Percentiles rank a stretch among this genome's conserved stretches.
Conservation (phyloP, 108 stramenopile species). For the Skeletonema menzelii region DNA sequence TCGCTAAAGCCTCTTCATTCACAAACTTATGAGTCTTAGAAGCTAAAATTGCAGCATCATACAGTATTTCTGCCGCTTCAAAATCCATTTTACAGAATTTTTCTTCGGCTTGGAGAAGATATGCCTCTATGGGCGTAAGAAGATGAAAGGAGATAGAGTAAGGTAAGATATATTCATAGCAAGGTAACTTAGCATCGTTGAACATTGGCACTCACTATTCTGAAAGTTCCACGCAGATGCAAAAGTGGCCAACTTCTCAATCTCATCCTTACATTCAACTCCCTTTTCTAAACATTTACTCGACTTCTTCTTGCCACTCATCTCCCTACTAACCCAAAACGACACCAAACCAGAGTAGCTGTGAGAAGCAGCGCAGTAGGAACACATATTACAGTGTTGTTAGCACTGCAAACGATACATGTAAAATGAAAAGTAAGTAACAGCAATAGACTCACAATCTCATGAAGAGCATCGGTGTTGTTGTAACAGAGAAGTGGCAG, state of each 20-base stretch:
- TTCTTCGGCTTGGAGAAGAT: not conserved
- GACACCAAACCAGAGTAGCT: too few relatives aligned
- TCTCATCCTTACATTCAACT: not conserved
- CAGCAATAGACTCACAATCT: too few relatives aligned
- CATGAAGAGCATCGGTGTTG: not conserved
- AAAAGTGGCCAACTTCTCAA: not conserved
- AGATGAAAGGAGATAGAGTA: not conserved
- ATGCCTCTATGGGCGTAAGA: not conserved
- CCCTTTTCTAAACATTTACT: not conserved
- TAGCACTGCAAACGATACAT: too few relatives aligned
- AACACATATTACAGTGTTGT: too few relatives aligned
- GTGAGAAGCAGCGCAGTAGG: too few relatives aligned
- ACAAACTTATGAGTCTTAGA: constrained; percentile 9
- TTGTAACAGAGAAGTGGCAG: not conserved
- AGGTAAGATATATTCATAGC: not conserved
- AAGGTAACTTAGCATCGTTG: not conserved
- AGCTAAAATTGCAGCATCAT: constrained; percentile 11
- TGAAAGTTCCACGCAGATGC: not conserved
- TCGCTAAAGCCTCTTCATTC: constrained; percentile 18
- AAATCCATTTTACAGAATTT: not conserved
- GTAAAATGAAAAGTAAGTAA: too few relatives aligned
- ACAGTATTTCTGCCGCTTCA: not conserved
- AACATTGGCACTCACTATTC: too few relatives aligned
- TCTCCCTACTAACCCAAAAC: too few relatives aligned
- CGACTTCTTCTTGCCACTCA: too few relatives aligned